phyloP scores from a whole-genome alignment of 805 yeast species.

The fission yeast (Schizosaccharomyces pombe) region DNA sequence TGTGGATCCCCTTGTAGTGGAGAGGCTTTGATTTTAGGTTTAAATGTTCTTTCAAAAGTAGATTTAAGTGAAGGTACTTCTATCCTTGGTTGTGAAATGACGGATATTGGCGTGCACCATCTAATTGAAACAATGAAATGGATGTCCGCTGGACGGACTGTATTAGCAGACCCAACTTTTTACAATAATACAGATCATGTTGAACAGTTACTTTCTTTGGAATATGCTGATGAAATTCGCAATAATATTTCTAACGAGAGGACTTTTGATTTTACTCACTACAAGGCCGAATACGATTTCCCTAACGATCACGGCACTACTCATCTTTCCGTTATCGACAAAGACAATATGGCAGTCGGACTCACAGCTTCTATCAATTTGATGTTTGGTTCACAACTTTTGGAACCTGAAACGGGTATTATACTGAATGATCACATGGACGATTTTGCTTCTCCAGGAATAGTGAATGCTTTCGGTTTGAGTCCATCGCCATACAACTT shows the following conservation, averaged over 20 bases:
- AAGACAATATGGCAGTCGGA: constrained; percentile 50
- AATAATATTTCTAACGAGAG: constrained; percentile 28
- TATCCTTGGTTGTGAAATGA: constrained; percentile 9
- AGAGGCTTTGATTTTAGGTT: constrained; percentile 52
- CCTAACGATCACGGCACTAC: constrained; percentile 80
- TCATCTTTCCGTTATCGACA: constrained; percentile 61
- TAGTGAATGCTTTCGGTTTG: constrained; percentile 53
- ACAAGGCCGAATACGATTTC: constrained; percentile 55
- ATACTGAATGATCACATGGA: constrained; percentile 83
- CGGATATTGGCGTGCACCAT: constrained; percentile 33
- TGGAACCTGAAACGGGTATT: constrained; percentile 62
- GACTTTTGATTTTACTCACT: constrained; percentile 48
- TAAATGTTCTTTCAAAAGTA: constrained; percentile 35
- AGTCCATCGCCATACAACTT: constrained; percentile 63
- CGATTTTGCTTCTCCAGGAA: constrained; percentile 58
- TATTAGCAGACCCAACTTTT: constrained; percentile 45
- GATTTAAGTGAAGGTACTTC: constrained; percentile 15
- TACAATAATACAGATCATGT: constrained; percentile 19
- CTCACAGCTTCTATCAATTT: constrained; percentile 77
- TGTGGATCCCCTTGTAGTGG: constrained; percentile 66
- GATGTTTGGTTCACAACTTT: constrained; percentile 59
- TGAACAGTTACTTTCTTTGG: constrained; percentile 22
- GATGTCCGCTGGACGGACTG: constrained; percentile 70
- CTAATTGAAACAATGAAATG: constrained; percentile 78
- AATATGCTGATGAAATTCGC: constrained; percentile 35